Evolutionary conservation across 1,284 basidiomycete genomes (phyloP).

Genomic region (Apiotrichum sp.): DNA sequence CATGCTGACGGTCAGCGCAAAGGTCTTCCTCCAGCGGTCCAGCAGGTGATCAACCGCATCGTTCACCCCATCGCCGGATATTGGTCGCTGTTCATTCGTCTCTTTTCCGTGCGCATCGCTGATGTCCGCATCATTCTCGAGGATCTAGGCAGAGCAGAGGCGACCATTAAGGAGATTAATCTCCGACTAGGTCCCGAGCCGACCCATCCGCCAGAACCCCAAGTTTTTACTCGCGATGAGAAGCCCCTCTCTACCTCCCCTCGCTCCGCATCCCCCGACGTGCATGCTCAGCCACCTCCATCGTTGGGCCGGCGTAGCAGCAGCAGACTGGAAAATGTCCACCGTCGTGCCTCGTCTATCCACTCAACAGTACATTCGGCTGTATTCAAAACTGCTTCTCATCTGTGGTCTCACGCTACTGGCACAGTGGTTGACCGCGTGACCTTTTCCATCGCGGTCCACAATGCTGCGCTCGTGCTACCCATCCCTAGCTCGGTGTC

Average conservation of each 20-base stretch:
- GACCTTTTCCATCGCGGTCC: slow-evolving; percentile 19
- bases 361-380: slow-evolving; percentile 17
- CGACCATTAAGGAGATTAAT: slow-evolving; percentile 20
- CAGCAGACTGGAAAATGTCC: neutral
- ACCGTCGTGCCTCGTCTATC: slow-evolving; percentile 18
- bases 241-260: neutral
- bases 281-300: too few relatives aligned
- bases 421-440: slow-evolving; percentile 34
- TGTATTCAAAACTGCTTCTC: slow-evolving; percentile 24
- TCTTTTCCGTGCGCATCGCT: slow-evolving; percentile 32
- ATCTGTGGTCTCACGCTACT: slow-evolving; percentile 33
- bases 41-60: slow-evolving; percentile 9
- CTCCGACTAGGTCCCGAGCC: slow-evolving; percentile 17
- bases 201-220: neutral
- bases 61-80: slow-evolving; percentile 33
- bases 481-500: slow-evolving; percentile 11
- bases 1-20: slow-evolving; percentile 4
- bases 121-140: slow-evolving; percentile 35
- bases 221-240: neutral
- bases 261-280: too few relatives aligned
- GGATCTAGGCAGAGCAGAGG: slow-evolving; percentile 31
- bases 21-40: neutral
- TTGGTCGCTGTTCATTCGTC: slow-evolving; percentile 28
- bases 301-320: neutral
- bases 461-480: slow-evolving; percentile 27